A percentile compares a stretch with the other conserved stretches of the same genome.
Conservation (phyloP, 768 basidiomycete species). For the Pilatotrama ljubarskyi region DNA sequence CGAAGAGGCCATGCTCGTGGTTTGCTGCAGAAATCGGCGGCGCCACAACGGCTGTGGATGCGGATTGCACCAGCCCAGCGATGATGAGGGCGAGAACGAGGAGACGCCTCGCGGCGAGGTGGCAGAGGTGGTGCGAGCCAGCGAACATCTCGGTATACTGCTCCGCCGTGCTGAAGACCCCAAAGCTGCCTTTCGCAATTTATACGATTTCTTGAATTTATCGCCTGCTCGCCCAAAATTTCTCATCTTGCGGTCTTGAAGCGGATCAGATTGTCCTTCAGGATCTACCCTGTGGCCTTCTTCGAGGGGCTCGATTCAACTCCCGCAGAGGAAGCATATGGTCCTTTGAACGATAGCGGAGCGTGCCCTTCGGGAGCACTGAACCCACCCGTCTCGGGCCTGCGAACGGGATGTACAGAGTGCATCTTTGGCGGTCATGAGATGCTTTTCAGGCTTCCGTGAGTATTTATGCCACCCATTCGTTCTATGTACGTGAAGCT, state of each 20-base stretch:
- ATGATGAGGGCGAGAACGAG: slow-evolving; percentile 17
- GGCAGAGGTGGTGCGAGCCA: slow-evolving; percentile 1
- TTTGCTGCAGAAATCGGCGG: slow-evolving; percentile 3
- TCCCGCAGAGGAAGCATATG: slow-evolving; percentile 6
- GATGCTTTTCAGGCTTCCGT: slow-evolving; percentile 1
- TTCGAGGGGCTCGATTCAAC: neutral
- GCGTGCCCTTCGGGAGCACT: neutral
- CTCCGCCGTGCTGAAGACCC: neutral
- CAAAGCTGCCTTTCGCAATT: neutral
- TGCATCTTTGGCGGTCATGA: slow-evolving; percentile 3
- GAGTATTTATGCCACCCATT: neutral
- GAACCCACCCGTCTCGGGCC: neutral
- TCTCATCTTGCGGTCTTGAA: slow-evolving; percentile 1
- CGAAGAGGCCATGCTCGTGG: slow-evolving; percentile 11
- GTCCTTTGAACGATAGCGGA: neutral
- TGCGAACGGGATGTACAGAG: neutral
- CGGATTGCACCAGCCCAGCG: slow-evolving; percentile 5
- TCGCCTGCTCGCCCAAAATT: neutral
- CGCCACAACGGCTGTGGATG: neutral
- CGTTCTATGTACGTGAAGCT: neutral
- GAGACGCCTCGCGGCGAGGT: neutral
- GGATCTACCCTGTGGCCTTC: neutral
- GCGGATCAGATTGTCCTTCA: slow-evolving; percentile 6
- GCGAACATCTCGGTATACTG: neutral
- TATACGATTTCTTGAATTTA: neutral